These are phyloP conservation scores for Lactarius hatsudake DNA, from an alignment of 768 basidiomycete genomes.

Conservation along the genomic window DNA sequence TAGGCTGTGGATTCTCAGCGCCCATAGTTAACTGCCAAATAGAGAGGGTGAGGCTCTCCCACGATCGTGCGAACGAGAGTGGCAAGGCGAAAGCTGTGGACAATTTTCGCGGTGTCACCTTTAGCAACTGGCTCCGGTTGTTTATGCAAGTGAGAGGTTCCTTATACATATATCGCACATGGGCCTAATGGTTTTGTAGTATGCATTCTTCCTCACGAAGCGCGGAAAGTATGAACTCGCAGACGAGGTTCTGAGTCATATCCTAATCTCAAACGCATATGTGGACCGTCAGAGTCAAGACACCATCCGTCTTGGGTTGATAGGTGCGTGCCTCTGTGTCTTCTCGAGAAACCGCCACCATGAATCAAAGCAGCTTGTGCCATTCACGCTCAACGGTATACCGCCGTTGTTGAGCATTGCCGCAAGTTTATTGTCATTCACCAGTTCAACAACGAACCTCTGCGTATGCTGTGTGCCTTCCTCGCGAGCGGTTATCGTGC, in stretches of 20 bases:
- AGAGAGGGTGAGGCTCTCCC: slow-evolving; percentile 58
- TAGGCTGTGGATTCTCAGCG: background rate
- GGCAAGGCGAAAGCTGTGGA: slow-evolving; percentile 48
- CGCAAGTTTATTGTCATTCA: slow-evolving; percentile 70
- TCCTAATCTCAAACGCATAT: slow-evolving; percentile 72
- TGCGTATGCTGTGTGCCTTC: slow-evolving; percentile 70
- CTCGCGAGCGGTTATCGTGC: slow-evolving; percentile 69
- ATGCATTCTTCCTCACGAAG: slow-evolving; percentile 66
- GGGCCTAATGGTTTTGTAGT: slow-evolving; percentile 43
- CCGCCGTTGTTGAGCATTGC: slow-evolving; percentile 66
- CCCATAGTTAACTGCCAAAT: background rate
- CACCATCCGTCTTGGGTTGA: slow-evolving; percentile 70
- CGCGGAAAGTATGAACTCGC: slow-evolving; percentile 63
- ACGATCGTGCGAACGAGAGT: slow-evolving; percentile 45
- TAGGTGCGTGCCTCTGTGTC: slow-evolving; percentile 50
- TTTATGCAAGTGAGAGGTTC: slow-evolving; percentile 68
- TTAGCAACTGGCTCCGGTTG: slow-evolving; percentile 81
- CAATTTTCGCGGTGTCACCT: slow-evolving; percentile 76
- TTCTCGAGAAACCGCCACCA: background rate
- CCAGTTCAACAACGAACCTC: slow-evolving; percentile 86
- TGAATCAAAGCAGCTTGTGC: slow-evolving; percentile 59
- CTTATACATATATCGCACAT: background rate
- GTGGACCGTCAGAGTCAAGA: slow-evolving; percentile 59
- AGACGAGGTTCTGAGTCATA: slow-evolving; percentile 73
- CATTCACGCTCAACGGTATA: slow-evolving; percentile 52